Conservation (phyloP, 2,329 filamentous ascomycete species). For the Colletotrichum siamense region DNA sequence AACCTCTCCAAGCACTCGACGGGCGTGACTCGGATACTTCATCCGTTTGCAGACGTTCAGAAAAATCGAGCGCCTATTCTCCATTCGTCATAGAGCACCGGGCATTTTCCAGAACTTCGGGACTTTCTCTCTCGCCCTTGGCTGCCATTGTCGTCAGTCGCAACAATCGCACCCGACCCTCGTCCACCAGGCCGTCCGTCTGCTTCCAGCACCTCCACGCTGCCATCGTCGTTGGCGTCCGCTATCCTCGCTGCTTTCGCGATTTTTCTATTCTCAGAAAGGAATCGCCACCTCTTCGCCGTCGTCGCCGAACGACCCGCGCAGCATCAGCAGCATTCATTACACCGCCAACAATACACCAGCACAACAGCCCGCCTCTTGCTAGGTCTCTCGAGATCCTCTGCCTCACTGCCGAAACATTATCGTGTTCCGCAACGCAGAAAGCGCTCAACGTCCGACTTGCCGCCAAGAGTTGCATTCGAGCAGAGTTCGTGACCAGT, state of each 20-base stretch:
- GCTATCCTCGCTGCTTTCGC: not conserved
- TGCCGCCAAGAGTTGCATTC: not conserved
- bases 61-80: not conserved
- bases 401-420: not conserved
- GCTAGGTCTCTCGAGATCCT: too few species aligned
- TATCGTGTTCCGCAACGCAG: not conserved
- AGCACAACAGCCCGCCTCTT: not conserved
- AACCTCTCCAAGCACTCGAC: not conserved
- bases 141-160: constrained; percentile 11
- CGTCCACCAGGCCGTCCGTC: not conserved
- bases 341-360: not conserved
- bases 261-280: not conserved
- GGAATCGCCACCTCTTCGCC: constrained; percentile 1
- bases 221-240: constrained; percentile 1
- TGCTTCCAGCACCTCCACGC: not conserved
- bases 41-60: constrained; percentile 19
- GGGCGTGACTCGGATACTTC: not conserved
- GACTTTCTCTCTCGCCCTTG: not conserved
- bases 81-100: constrained; percentile 9
- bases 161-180: not conserved
- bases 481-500: not conserved
- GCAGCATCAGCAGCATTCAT: not conserved
- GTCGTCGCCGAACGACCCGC: not conserved
- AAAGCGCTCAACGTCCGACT: not conserved
- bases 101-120: not conserved